Conservation (phyloP, 768 basidiomycete genomes). For the Tricholomella constricta region DNA sequence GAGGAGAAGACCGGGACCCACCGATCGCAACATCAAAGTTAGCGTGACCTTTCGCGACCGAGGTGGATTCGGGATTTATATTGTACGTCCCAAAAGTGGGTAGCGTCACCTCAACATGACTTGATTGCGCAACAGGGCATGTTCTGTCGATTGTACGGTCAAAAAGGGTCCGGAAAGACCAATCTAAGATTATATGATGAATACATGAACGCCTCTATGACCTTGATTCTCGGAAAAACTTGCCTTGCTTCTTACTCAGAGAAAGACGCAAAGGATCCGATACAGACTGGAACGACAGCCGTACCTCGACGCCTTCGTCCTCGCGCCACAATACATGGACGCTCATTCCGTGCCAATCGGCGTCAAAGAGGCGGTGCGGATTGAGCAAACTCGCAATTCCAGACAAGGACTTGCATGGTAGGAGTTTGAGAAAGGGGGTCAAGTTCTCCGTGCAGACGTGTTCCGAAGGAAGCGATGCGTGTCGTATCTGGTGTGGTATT, state of each 20-base stretch:
- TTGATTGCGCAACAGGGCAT: slow-evolving; percentile 73
- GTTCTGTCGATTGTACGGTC: slow-evolving; percentile 59
- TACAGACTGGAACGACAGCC: slow-evolving; percentile 73
- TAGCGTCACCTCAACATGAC: slow-evolving; percentile 51
- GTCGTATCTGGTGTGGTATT: slow-evolving; percentile 58
- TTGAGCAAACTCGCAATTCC: slow-evolving; percentile 84
- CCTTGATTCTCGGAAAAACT: slow-evolving; percentile 4
- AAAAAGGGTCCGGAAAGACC: slow-evolving; percentile 72
- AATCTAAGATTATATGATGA: slow-evolving; percentile 49
- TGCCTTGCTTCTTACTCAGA: slow-evolving; percentile 57
- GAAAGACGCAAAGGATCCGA: slow-evolving; percentile 71
- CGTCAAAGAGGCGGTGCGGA: slow-evolving; percentile 84
- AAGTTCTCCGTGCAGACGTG: slow-evolving; percentile 97
- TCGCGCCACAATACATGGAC: slow-evolving; percentile 71
- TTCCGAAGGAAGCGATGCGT: slow-evolving; percentile 80
- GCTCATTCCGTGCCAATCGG: slow-evolving; percentile 89
- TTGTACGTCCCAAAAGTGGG: slow-evolving; percentile 44
- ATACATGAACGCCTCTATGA: slow-evolving; percentile 4
- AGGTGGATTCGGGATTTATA: slow-evolving; percentile 54
- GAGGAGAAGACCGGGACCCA: slow-evolving; percentile 29
- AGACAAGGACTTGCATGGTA: slow-evolving; percentile 89
- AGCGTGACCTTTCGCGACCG: slow-evolving; percentile 35
- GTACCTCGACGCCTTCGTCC: slow-evolving; percentile 60
- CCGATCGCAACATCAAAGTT: slow-evolving; percentile 52
- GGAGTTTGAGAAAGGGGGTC: slow-evolving; percentile 91